These are phyloP conservation scores for Aureobasidium leucospermi DNA, from an alignment of 2,329 filamentous ascomycete species.

Conservation along the genomic window DNA sequence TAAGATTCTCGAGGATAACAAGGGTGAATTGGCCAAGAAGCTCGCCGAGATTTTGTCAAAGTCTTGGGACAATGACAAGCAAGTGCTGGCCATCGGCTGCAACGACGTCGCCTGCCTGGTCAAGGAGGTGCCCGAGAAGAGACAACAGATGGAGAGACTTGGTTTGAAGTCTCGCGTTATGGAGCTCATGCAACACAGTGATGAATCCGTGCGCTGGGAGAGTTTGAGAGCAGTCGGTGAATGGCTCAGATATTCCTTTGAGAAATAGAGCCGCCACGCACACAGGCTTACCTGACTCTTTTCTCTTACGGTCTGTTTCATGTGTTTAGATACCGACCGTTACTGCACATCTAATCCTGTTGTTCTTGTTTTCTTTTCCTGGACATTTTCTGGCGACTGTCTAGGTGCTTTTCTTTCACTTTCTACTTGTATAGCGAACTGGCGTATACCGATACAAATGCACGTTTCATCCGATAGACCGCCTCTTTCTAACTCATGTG, in stretches of 20 bases:
- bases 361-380: neutral
- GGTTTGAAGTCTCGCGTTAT: conserved; percentile 83
- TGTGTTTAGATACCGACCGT: neutral
- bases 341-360: neutral
- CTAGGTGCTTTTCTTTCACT: neutral
- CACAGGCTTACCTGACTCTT: neutral
- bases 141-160: conserved; percentile 70
- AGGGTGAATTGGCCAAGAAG: conserved; percentile 69
- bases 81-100: conserved; percentile 84
- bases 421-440: conserved; percentile 2
- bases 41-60: conserved; percentile 79
- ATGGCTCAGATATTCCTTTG: conserved; percentile 66
- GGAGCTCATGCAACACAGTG: conserved; percentile 84
- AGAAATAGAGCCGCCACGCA: conserved; percentile 22
- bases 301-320: neutral
- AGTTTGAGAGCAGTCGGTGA: conserved; percentile 76
- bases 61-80: conserved; percentile 76
- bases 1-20: conserved; percentile 75
- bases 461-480: neutral
- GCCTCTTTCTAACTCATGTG: neutral
- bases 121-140: conserved; percentile 79
- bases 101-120: conserved; percentile 87
- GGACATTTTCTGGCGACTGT: neutral
- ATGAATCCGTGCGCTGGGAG: conserved; percentile 89
- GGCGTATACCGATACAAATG: conserved; percentile 10